Evolutionary conservation across 1,139 yeast genomes (phyloP), one percentile per base, ranked within the genome.

Genomic region (Arxiozyma bovina): DNA sequence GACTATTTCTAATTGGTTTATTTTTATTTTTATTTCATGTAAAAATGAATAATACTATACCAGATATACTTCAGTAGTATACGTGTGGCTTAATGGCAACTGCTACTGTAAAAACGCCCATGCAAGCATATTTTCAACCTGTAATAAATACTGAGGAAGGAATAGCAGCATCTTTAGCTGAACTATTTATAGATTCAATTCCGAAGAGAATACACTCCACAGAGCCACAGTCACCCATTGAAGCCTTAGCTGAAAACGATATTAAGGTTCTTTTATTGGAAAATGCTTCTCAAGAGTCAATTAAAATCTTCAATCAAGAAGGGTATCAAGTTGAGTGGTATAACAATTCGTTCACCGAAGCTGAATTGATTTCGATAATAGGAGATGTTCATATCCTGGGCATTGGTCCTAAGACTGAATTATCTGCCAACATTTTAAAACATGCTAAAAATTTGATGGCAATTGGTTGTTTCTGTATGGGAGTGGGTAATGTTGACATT

Each of bases 391-490:
- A 93, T 70, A 99, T 96, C 59, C 83, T 93, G 69, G 99, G 99
- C 74, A 91, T 93, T 69, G 87, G 99, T 77, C 91, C 98, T 58
- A 94, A 94, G 77, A 93, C 99, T 55, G 87, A 84, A 72, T 78
- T 93, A 67, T 87, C 93, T 43, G 85, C 81, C 63, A 83, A 82
- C 58, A 81, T 93, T 42, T 78, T 93, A 65, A 78, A 81, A 61
- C 88, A 87, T 63, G 99, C 99, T 54, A 85, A 84, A 70, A 88
- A 93, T 75, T 79, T 93, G 73, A 88, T 88, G 41, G 91, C 82
- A 47, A 78, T 94, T 73, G 99, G 99, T 56, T 93, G 99, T 77
- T 93, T 93, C 86, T 94, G 99, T 78, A 94, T 93, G 66, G 99
- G 99, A 67, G 93, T 99, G 56, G 94, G 94, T 76, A 99, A 94